Conservation (phyloP, 768 basidiomycete genomes). For the Dendrothele bispora region DNA sequence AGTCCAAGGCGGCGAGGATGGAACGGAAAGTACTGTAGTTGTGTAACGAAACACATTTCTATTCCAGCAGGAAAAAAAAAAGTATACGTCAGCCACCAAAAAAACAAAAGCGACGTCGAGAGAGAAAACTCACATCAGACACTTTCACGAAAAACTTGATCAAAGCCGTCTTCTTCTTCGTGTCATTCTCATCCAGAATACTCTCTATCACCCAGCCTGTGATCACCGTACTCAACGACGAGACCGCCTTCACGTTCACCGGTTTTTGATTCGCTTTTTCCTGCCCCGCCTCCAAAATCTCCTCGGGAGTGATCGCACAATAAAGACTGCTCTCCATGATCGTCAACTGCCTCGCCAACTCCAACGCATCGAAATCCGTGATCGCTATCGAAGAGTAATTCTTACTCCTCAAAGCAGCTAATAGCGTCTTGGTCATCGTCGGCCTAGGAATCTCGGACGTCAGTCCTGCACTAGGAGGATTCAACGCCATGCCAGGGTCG, state of each 20-base stretch:
- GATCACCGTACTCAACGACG: conserved; percentile 85
- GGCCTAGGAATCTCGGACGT: conserved; percentile 82
- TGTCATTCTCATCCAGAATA: conserved; percentile 87
- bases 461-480: conserved; percentile 47
- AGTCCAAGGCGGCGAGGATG: conserved; percentile 92
- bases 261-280: conserved; percentile 63
- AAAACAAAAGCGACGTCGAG: conserved; percentile 4
- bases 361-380: conserved; percentile 91
- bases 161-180: conserved; percentile 74
- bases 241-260: conserved; percentile 79
- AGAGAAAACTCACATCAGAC: conserved; percentile 65
- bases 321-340: conserved; percentile 91
- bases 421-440: conserved; percentile 77
- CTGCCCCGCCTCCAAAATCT: conserved; percentile 83
- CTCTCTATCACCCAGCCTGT: conserved; percentile 97
- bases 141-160: conserved; percentile 95
- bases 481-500: conserved; percentile 75
- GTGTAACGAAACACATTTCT: conserved; percentile 82
- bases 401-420: conserved; percentile 65
- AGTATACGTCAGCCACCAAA: background rate
- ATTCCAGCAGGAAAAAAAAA: conserved; percentile 13
- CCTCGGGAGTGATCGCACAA: conserved; percentile 82
- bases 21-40: conserved; percentile 95
- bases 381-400: conserved; percentile 63
- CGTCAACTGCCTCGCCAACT: conserved; percentile 91